A percentile compares a stretch with the other conserved stretches of the same genome.
phyloP scores from a whole-genome alignment of 768 basidiomycete genomes.

The Gautieria morchelliformis region DNA sequence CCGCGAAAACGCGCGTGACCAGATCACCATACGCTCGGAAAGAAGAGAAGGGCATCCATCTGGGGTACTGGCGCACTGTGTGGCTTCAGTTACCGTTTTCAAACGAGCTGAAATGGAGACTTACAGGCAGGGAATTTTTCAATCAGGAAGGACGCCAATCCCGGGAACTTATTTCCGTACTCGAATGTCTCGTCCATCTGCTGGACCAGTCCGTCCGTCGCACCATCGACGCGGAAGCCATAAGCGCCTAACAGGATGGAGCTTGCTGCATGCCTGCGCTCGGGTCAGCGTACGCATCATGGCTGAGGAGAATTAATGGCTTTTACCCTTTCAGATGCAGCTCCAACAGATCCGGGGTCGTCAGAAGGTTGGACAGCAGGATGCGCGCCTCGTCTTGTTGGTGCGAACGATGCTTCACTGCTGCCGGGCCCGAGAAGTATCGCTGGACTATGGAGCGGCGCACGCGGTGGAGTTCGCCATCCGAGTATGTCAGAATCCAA shows the following conservation, averaged over 20 bases:
- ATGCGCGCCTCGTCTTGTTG: not conserved
- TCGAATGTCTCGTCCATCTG: conserved; percentile 5
- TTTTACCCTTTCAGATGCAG: conserved; percentile 3
- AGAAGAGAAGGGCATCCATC: conserved; percentile 5
- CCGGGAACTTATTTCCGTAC: not conserved
- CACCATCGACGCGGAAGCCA: conserved; percentile 1
- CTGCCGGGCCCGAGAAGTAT: not conserved
- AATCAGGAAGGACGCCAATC: not conserved
- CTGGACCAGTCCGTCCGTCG: not conserved
- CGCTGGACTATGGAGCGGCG: conserved; percentile 1
- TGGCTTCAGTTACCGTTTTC: not conserved
- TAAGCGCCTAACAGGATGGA: conserved; percentile 1
- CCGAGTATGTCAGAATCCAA: not conserved
- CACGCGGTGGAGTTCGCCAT: not conserved
- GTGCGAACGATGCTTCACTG: conserved; percentile 5
- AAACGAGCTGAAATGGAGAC: not conserved
- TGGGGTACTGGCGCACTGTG: not conserved
- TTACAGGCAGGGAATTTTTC: conserved; percentile 1
- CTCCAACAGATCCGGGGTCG: not conserved
- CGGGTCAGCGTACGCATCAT: not conserved
- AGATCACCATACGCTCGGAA: conserved; percentile 1
- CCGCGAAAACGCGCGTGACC: not conserved
- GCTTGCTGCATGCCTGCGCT: not conserved
- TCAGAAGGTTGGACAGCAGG: not conserved
- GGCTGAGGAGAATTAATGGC: not conserved